phyloP scores from a whole-genome alignment of 805 yeast genomes.

The Barnettozyma populi region DNA sequence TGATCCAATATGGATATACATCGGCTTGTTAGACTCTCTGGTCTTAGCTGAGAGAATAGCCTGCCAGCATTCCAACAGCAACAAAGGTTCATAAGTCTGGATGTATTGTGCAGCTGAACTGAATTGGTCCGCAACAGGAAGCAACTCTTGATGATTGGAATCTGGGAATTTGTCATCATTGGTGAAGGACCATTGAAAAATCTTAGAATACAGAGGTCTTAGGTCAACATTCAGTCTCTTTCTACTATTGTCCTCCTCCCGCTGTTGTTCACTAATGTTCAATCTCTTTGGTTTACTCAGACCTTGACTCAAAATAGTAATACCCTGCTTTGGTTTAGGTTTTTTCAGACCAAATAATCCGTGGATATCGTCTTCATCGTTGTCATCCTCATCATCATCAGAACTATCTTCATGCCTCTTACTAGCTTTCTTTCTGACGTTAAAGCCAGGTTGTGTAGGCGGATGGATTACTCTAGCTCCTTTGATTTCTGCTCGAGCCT shows the following conservation, averaged over 20 bases:
- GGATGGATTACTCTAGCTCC: conserved; percentile 35
- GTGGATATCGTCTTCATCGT: conserved; percentile 35
- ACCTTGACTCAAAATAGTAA: neutral
- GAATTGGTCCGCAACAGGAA: conserved; percentile 50
- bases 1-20: conserved; percentile 67
- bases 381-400: conserved; percentile 30
- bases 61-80: conserved; percentile 92
- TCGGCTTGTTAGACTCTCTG: conserved; percentile 50
- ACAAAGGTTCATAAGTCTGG: conserved; percentile 67
- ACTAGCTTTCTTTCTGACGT: conserved; percentile 31
- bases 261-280: conserved; percentile 30
- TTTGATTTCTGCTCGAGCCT: conserved; percentile 30
- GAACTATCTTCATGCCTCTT: conserved; percentile 22
- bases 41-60: conserved; percentile 70
- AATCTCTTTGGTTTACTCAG: conserved; percentile 20
- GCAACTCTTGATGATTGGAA: conserved; percentile 30
- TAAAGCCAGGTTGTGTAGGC: conserved; percentile 45
- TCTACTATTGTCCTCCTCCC: conserved; percentile 74
- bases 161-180: conserved; percentile 53
- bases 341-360: conserved; percentile 29
- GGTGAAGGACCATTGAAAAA: conserved; percentile 75
- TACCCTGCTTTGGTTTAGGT: neutral
- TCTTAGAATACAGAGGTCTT: conserved; percentile 62
- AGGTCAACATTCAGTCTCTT: conserved; percentile 71
- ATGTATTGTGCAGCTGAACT: conserved; percentile 58